Evolutionary conservation across 164 flowering plant genomes (phyloP).

Genomic region (Dillenia suffruticosa): DNA sequence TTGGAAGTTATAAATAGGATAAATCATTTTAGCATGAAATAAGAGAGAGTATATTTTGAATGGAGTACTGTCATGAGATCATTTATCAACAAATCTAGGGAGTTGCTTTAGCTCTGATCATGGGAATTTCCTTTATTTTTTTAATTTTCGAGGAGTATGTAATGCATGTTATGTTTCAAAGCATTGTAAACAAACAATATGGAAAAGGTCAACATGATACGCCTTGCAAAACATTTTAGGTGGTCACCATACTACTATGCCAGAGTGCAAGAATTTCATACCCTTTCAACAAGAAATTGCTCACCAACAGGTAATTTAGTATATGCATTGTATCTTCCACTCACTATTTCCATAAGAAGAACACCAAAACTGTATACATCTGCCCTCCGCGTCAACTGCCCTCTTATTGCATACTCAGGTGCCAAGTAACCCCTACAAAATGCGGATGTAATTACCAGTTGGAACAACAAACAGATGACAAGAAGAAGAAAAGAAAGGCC

Average conservation of each 20-base stretch:
- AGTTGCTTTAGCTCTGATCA: too few relatives aligned
- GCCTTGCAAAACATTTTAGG: background rate
- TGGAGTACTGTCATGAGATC: too few relatives aligned
- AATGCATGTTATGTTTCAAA: too few relatives aligned
- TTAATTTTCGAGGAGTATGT: too few relatives aligned
- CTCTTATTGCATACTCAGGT: constrained; percentile 94
- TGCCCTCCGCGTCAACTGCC: constrained; percentile 80
- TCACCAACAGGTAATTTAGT: constrained; percentile 55
- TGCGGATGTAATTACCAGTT: constrained; percentile 1
- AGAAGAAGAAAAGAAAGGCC: too few relatives aligned
- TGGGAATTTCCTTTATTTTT: too few relatives aligned
- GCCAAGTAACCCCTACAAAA: constrained; percentile 87
- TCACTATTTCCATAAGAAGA: constrained; percentile 83
- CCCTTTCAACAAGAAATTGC: constrained; percentile 83
- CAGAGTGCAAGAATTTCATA: constrained; percentile 22
- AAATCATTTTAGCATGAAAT: too few relatives aligned
- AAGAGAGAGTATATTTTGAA: too few relatives aligned
- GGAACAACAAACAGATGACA: background rate
- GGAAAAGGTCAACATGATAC: too few relatives aligned
- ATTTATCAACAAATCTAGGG: too few relatives aligned
- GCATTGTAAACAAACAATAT: too few relatives aligned
- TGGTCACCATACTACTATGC: background rate
- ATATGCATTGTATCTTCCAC: constrained; percentile 74
- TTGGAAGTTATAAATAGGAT: too few relatives aligned
- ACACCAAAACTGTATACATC: constrained; percentile 95